Evolutionary conservation across 768 basidiomycete species (phyloP), one percentile per base, ranked within the genome.

Genomic region (Sarcomyxa edulis): DNA sequence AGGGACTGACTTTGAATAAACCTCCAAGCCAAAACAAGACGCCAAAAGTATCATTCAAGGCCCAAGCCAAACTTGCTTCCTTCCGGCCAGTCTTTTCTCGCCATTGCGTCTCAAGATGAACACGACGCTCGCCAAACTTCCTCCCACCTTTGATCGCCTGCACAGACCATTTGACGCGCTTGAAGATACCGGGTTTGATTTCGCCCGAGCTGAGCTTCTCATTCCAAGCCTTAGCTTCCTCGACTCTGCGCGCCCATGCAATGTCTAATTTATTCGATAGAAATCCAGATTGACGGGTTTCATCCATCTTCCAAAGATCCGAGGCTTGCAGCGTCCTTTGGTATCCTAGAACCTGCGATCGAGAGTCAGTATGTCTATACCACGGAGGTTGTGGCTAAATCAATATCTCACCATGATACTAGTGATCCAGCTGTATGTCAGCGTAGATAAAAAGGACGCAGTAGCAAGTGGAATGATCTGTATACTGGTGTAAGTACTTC

Each of bases 261-360:
- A 56, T 64, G 39, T 85, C 72, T 16, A 89, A 68, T 46, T 65
- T 62, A 9, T 61, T 56, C 2, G 78, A 71, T 18, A 88, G 63
- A n/a, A 49, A 44, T 0, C 65, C 70, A n/a, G 75, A 63, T 47
- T 79, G 69, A 23, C 71, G 68, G 4, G 65, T 49, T 3, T 64
- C 52, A 40, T 76, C 74, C 44, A 88, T 61, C 50, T 74, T 76
- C 81, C 83, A 86, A 8, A 88, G 58, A 59, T 90, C 87, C 1
- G 81, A 75, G 0, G 81, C 81, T 50, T 84, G 82, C 6, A 90
- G 63, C 1, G 83, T 80, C 20, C 86, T 66, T 50, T 84, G 80
- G 50, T 81, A 86, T 0, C 84, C 84, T 25, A 81, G 61, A 7
- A 65, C 61, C 74, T 77, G 20, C n/a, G n/a, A 23, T 7, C n/a